Base-by-base conservation (phyloP, 2,329 filamentous ascomycete genomes). In the Annulohypoxylon truncatum region DNA sequence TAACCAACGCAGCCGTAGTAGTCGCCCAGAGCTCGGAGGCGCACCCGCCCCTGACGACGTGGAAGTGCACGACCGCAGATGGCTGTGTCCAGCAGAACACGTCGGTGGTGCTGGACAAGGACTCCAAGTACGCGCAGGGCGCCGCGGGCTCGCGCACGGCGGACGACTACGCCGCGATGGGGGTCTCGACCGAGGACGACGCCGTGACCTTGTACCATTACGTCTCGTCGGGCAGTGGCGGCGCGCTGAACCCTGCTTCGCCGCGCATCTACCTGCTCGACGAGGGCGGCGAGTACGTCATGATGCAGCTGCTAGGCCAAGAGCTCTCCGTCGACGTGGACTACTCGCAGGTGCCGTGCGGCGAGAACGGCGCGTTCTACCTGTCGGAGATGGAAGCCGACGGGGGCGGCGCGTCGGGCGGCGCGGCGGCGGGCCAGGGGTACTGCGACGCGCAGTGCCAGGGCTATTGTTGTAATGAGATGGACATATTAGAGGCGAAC, bases 61-160 rank as follows among this genome's bases (percentile, higher is more conserved):
- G 56, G 52, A 67, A 64, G 58, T 64, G 65, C 18, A 67, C 65
- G 22, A 67, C 65, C 6, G 54, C 65, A 13, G 61, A 61, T 15
- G 65, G 65, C 10, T 67, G 65, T 42, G 61, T 67, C 18, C 38
- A 67, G 56, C 64, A 67, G 40, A 64, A 64, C 47, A 67, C 64
- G 15, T 64, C 64, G 10, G 61, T 67, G 31, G 64, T 67, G 28
- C 33, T 67, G 12, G 64, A 67, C 47, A 64, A 67, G 50, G 56
- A 61, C 15, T 57, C 64, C 2, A 67, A 64, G 24, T 67, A 53
- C 40, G 64, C 60, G 2, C 35, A 48, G 29, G 55, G 55, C 7
- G 6, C 44, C 35, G 55, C 64, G 24, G 64, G 64, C 38, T 67
- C 64, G 15, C 47, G 64, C 24, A 64, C 64, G 9, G 31, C 56